These are phyloP conservation scores for Colletotrichum limetticola DNA, from an alignment of 2,329 filamentous ascomycete genomes.

Conservation along the genomic window DNA sequence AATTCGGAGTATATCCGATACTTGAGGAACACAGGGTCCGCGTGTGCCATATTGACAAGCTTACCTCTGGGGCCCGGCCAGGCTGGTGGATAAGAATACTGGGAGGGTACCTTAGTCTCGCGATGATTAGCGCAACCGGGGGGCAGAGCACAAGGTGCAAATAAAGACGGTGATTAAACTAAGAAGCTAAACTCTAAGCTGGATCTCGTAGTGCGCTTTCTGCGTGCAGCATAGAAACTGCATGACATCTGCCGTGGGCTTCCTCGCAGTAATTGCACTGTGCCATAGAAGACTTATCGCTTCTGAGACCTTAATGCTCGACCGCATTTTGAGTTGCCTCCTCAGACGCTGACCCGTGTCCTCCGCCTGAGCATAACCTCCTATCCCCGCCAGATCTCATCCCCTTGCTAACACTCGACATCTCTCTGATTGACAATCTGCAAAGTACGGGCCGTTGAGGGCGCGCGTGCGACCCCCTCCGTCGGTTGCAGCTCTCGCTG, in stretches of 20 bases:
- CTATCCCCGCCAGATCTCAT: not conserved
- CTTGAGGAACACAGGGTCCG: not conserved
- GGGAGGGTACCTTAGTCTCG: not conserved
- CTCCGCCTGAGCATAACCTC: not conserved
- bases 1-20: not conserved
- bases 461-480: slow-evolving; percentile 28
- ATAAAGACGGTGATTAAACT: slow-evolving; percentile 27
- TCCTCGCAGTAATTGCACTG: not conserved
- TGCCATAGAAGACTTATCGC: not conserved
- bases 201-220: slow-evolving; percentile 4
- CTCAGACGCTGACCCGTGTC: slow-evolving; percentile 8
- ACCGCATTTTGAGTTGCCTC: slow-evolving; percentile 6
- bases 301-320: not conserved
- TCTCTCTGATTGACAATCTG: slow-evolving; percentile 28
- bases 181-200: slow-evolving; percentile 22
- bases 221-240: slow-evolving; percentile 12
- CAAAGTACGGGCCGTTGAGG: slow-evolving; percentile 33
- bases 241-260: not conserved
- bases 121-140: not conserved
- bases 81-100: not conserved
- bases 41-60: not conserved
- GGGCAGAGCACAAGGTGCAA: not conserved
- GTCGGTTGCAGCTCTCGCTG: slow-evolving; percentile 34
- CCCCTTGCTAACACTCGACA: slow-evolving; percentile 30
- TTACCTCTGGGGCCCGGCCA: not conserved